phyloP scores from a whole-genome alignment of 129 eudicot species.

The Helichrysum umbraculigerum region DNA sequence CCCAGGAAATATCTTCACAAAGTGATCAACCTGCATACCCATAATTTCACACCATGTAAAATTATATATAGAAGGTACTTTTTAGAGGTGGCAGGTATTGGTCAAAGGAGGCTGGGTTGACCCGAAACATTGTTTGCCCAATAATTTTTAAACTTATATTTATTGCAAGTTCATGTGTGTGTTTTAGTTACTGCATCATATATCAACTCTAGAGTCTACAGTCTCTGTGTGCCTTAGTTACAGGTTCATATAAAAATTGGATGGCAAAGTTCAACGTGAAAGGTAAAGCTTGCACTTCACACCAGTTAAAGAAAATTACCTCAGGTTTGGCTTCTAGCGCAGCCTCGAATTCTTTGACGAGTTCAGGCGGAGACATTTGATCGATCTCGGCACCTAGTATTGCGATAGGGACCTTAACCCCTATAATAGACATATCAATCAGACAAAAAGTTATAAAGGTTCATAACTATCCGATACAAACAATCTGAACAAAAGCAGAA shows the following conservation, averaged over 20 bases:
- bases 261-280: conserved; percentile 8
- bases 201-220: background rate
- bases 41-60: background rate
- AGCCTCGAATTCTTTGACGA: conserved; percentile 63
- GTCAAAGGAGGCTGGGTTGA: background rate
- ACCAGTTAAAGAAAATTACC: conserved; percentile 38
- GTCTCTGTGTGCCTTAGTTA: background rate
- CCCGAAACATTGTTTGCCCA: background rate
- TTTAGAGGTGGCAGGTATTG: background rate
- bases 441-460: background rate
- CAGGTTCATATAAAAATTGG: background rate
- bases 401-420: conserved; percentile 64
- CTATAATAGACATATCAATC: conserved; percentile 40
- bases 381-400: conserved; percentile 76
- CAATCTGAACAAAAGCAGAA: background rate
- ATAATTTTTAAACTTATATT: too few relatives aligned
- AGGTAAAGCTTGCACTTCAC: conserved; percentile 10
- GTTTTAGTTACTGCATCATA: too few relatives aligned
- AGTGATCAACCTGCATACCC: conserved; percentile 54
- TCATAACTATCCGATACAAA: background rate
- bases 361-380: conserved; percentile 62
- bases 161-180: too few relatives aligned
- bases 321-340: conserved; percentile 52
- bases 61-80: too few relatives aligned
- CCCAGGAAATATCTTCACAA: conserved; percentile 74